Percentiles rank a stretch among this genome's conserved stretches.
These are phyloP conservation scores for Vaccinium macrocarpon DNA, from an alignment of 148 eudicot species.

Conservation along the genomic window DNA sequence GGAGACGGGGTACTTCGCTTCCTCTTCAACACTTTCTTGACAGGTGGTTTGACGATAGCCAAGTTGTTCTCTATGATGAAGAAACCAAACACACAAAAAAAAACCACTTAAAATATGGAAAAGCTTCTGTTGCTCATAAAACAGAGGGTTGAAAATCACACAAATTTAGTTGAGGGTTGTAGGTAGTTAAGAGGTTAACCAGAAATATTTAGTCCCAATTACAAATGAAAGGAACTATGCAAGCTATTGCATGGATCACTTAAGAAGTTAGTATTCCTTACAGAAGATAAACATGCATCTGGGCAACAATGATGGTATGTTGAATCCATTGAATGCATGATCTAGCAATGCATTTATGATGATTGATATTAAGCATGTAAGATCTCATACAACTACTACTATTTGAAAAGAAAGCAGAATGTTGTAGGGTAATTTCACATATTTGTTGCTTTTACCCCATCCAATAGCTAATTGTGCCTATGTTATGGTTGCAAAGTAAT, in stretches of 20 bases:
- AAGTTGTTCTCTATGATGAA: no score
- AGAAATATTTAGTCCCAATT: neutral
- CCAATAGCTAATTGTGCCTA: no score
- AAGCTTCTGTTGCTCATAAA: neutral
- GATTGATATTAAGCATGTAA: neutral
- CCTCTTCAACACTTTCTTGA: no score
- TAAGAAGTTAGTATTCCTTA: neutral
- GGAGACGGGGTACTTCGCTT: no score
- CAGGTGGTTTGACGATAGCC: no score
- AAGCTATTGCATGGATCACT: neutral
- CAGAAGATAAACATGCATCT: neutral
- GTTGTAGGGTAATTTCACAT: neutral
- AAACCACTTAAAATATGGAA: no score
- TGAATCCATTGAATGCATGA: neutral
- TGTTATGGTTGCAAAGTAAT: neutral
- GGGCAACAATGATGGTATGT: neutral
- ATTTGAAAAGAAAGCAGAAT: neutral
- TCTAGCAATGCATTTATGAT: neutral
- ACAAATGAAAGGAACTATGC: neutral
- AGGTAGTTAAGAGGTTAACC: neutral
- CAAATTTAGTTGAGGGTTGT: neutral
- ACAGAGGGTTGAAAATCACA: conserved; percentile 1
- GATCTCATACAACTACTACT: neutral
- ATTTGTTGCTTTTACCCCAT: neutral
- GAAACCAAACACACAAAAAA: no score